phyloP scores from a whole-genome alignment of 768 basidiomycete species.

The Russula griseocarnosa region DNA sequence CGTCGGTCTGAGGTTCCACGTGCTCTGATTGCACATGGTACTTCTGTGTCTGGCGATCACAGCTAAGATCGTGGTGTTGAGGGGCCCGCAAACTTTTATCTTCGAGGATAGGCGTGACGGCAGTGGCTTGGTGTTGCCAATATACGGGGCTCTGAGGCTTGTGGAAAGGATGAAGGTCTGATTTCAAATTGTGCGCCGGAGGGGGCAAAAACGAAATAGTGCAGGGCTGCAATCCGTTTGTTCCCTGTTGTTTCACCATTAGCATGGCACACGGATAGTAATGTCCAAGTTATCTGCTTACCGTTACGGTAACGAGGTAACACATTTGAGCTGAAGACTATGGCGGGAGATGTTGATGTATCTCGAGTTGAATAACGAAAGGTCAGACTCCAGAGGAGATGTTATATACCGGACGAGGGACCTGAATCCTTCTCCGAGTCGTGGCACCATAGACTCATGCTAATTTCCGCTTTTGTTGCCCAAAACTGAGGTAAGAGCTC shows the following conservation, averaged over 20 bases:
- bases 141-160: neutral
- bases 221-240: neutral
- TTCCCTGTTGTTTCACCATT: constrained; percentile 4
- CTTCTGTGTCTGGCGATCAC: neutral
- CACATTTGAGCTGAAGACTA: neutral
- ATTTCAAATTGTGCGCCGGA: neutral
- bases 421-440: too few relatives aligned
- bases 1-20: neutral
- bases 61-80: constrained; percentile 1
- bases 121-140: neutral
- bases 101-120: neutral
- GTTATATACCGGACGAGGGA: too few relatives aligned
- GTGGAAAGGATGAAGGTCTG: neutral
- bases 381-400: neutral
- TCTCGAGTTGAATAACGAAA: neutral
- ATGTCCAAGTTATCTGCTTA: neutral
- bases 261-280: neutral
- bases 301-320: neutral
- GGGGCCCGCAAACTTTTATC: constrained; percentile 12
- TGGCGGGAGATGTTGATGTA: neutral
- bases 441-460: too few relatives aligned
- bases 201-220: neutral
- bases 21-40: neutral
- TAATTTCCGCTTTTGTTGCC: too few relatives aligned
- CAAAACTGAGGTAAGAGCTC: too few relatives aligned